Conservation (phyloP, 345 rosid species). For the Anacardium occidentale region DNA sequence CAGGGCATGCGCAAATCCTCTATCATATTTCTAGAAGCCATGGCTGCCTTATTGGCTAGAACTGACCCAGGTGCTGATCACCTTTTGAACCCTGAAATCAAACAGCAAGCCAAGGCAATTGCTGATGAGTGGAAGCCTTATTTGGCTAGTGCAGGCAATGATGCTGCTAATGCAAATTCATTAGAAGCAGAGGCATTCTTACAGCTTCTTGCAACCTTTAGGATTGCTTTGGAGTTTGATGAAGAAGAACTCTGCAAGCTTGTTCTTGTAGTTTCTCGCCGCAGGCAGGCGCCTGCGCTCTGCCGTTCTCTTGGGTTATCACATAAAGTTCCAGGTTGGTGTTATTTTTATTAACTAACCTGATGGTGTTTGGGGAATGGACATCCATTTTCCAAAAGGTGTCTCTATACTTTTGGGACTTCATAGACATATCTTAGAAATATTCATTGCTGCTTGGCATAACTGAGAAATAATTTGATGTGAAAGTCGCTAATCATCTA, state of each 20-base stretch:
- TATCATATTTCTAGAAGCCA: conserved; percentile 49
- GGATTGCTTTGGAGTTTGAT: conserved; percentile 65
- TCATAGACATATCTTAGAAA: conserved; percentile 2
- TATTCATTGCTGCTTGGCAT: conserved; percentile 6
- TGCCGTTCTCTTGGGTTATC: conserved; percentile 60
- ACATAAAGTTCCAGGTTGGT: conserved; percentile 70
- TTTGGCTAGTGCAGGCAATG: conserved; percentile 48
- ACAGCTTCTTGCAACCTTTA: conserved; percentile 68
- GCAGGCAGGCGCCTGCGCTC: conserved; percentile 62
- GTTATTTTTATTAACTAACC: conserved; percentile 43
- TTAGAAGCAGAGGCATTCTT: conserved; percentile 63
- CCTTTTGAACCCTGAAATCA: conserved; percentile 56
- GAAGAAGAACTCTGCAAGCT: conserved; percentile 68
- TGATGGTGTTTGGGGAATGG: conserved; percentile 34
- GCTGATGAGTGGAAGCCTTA: conserved; percentile 64
- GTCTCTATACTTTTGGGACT: conserved; percentile 19
- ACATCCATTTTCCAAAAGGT: conserved; percentile 24
- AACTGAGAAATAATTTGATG: not conserved
- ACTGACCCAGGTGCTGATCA: conserved; percentile 48
- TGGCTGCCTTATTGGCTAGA: conserved; percentile 52
- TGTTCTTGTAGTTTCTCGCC: conserved; percentile 49
- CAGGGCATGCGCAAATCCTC: conserved; percentile 58
- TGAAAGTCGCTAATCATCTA: conserved; percentile 9
- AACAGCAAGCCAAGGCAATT: conserved; percentile 70
- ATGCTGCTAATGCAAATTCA: conserved; percentile 53